phyloP scores from a whole-genome alignment of 768 basidiomycete species.

The Termitomyces sp. region DNA sequence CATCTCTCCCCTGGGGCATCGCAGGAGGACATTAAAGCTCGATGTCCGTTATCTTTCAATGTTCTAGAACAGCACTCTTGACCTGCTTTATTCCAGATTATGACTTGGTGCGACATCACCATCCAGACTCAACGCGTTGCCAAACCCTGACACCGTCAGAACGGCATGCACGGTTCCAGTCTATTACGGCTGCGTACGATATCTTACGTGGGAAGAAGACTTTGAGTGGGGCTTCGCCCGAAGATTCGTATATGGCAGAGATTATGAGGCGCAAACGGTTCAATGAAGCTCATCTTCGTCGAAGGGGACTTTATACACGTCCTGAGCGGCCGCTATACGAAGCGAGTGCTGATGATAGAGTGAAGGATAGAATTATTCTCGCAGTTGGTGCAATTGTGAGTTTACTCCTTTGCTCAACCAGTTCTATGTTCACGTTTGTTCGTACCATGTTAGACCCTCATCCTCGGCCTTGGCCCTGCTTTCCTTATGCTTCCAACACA shows the following conservation, averaged over 20 bases:
- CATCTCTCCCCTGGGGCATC: conserved; percentile 54
- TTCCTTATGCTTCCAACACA: conserved; percentile 30
- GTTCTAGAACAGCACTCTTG: background rate
- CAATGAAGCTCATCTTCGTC: conserved; percentile 27
- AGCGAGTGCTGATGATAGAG: conserved; percentile 37
- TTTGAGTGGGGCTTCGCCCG: conserved; percentile 12
- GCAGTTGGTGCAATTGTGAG: conserved; percentile 44
- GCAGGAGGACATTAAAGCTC: conserved; percentile 56
- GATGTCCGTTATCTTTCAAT: conserved; percentile 42
- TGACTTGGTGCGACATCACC: conserved; percentile 50
- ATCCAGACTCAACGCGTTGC: conserved; percentile 58
- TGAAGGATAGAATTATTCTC: conserved; percentile 48
- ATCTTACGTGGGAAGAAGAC: conserved; percentile 36
- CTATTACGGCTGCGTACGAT: conserved; percentile 63
- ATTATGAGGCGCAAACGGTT: conserved; percentile 44
- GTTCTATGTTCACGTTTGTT: background rate
- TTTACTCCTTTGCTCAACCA: background rate
- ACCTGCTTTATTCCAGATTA: conserved; percentile 43
- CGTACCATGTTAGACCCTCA: conserved; percentile 31
- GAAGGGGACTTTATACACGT: conserved; percentile 14
- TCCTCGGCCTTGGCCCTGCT: conserved; percentile 39
- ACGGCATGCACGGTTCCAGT: conserved; percentile 58
- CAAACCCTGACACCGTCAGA: conserved; percentile 34
- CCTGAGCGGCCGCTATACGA: conserved; percentile 19
- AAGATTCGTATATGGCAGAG: conserved; percentile 46